A percentile compares a stretch with the other conserved stretches of the same genome.
phyloP scores from a whole-genome alignment of 805 yeast species.

The Tetrapisispora pingtungensis region DNA sequence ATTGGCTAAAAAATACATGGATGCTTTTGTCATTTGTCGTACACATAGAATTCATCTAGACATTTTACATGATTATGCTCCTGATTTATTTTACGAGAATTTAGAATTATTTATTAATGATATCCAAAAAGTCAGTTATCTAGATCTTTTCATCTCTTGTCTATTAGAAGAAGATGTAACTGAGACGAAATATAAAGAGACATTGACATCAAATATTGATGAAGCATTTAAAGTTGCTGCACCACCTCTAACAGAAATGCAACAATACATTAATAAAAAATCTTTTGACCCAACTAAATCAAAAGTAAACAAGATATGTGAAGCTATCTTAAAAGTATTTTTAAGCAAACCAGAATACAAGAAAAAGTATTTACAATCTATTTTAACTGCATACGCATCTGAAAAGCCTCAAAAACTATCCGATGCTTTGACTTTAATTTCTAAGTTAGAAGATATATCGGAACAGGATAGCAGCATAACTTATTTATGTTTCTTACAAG shows the following conservation, averaged over 20 bases:
- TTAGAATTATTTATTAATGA: conserved; percentile 60
- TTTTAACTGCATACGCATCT: conserved; percentile 86
- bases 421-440: conserved; percentile 60
- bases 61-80: conserved; percentile 78
- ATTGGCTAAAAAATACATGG: conserved; percentile 42
- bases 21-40: conserved; percentile 79
- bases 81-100: conserved; percentile 54
- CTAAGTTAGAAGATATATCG: conserved; percentile 39
- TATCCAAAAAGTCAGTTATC: conserved; percentile 58
- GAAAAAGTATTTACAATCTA: conserved; percentile 57
- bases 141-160: conserved; percentile 82
- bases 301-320: conserved; percentile 71
- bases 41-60: conserved; percentile 88
- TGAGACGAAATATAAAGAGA: conserved; percentile 70
- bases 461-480: conserved; percentile 57
- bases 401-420: conserved; percentile 77
- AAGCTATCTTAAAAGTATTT: conserved; percentile 51
- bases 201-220: conserved; percentile 31
- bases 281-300: conserved; percentile 34
- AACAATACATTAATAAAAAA: conserved; percentile 34
- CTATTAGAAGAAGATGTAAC: conserved; percentile 81
- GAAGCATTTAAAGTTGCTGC: conserved; percentile 24
- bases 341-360: conserved; percentile 39
- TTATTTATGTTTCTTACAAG: conserved; percentile 84
- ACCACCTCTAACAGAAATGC: conserved; percentile 30